phyloP scores from a whole-genome alignment of 1,284 basidiomycete genomes.

The Malassezia pachydermatis region DNA sequence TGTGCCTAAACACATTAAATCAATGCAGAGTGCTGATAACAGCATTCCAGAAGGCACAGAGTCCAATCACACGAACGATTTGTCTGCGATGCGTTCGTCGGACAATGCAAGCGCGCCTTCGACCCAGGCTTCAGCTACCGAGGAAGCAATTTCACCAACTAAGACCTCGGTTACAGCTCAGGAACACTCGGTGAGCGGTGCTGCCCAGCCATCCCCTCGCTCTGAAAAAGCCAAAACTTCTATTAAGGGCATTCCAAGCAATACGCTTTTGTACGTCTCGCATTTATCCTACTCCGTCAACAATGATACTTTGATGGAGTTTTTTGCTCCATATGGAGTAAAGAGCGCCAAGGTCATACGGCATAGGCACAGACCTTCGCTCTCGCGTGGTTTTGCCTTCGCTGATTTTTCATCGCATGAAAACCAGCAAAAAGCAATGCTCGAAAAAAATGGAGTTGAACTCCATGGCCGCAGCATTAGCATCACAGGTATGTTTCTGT shows the following conservation, averaged over 20 bases:
- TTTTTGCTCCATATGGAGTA: conserved; percentile 7
- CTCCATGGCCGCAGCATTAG: conserved; percentile 2
- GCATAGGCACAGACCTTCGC: background rate
- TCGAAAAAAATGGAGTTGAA: conserved; percentile 6
- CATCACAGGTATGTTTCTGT: too few species aligned
- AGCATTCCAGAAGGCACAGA: background rate
- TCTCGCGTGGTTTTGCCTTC: conserved; percentile 14
- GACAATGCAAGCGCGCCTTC: background rate
- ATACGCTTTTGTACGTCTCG: conserved; percentile 10
- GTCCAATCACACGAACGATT: background rate
- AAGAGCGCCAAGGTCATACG: conserved; percentile 6
- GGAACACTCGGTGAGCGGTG: too few species aligned
- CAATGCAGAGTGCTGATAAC: background rate
- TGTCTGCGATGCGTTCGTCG: background rate
- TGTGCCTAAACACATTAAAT: background rate
- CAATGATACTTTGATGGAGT: conserved; percentile 5
- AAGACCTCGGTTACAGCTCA: background rate
- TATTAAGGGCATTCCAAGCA: conserved; percentile 1
- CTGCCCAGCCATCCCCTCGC: too few species aligned
- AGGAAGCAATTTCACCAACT: background rate
- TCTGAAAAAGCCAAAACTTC: background rate
- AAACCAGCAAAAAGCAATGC: conserved; percentile 3
- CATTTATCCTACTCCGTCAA: conserved; percentile 3
- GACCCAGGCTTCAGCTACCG: background rate
- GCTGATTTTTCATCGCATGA: conserved; percentile 6